Base-by-base conservation (phyloP, 495 filamentous ascomycete genomes). In the Tuber calosporum region DNA sequence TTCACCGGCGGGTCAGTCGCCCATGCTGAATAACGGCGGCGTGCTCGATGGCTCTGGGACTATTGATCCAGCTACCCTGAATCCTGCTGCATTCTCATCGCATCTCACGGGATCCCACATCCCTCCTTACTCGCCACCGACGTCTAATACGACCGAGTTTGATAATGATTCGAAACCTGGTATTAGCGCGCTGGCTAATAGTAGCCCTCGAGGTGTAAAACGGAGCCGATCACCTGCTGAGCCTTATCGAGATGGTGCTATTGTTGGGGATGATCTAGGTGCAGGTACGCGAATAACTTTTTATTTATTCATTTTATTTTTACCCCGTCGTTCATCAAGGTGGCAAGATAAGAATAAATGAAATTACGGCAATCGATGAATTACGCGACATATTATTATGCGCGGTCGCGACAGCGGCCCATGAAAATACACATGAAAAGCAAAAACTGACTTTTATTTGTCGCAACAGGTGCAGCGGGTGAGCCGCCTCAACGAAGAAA, bases 141-240 rank as follows among this genome's bases (percentile, higher is more conserved):
- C 73, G 34, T 79, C 81, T 40, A 38, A 68, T n/a, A 68, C 80
- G 17, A 78, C 81, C 30, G 81, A 81, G 36, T 80, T 72, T 69
- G 79, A 77, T 66, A 76, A 75, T 40, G 79, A 82, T 42, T 74
- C 80, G 36, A 83, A 83, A 77, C 82, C 82, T 62, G 81, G 83
- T 81, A 80, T 85, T 77, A 81, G 83, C 75, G 84, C 85, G 79
- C 85, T 85, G 76, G 83, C 83, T 30, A 86, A 86, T 80, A 82
- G 82, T 69, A 86, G 82, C 74, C 88, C 93, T 77, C 90, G 95
- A 82, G 93, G 93, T 75, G 83, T 92, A 82, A 99, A 98, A 86
- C 89, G 95, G 84, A 95, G 92, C 88, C 93, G 93, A 73, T 97
- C 95, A 70, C 94, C 93, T 79, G 92, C 96, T 78, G 86, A 86